Evolutionary conservation across 1,284 basidiomycete species (phyloP), one percentile per base, ranked within the genome.

Genomic region (Fomitopsis schrenkii): DNA sequence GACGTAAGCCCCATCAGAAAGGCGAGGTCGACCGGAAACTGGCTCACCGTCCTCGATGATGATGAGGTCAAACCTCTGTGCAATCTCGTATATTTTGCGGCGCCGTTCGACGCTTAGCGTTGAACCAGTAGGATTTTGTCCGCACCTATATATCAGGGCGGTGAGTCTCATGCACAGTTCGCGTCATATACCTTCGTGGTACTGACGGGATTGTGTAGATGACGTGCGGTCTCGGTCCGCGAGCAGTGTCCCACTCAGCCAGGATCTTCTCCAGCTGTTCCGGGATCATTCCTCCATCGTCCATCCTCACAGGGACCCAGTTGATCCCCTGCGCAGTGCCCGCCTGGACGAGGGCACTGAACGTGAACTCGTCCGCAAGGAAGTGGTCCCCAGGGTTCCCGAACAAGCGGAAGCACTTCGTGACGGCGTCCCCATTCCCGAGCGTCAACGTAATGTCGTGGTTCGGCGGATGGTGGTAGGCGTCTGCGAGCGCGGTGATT

Each of bases 51-150:
- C 74, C 63, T 79, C 78, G 60, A 76, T 72, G 67, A 80, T 80
- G 58, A 81, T 72, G 12, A 82, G 57, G 66, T 82, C 79, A 66
- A 74, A 77, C 40, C 75, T 74, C 60, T 75, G 75, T 0, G 74
- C 72, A 22, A 82, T 71, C 42, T 68, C 71, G 66, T 81, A 82
- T 45, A 81, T 79, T 45, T 71, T 68, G 57, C 71, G 70, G 50
- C 79, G 75, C 38, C 80, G 71, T 59, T 76, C 75, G 10, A 73
- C 48, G 36, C 72, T 74, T 54, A 78, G 67, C 6, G 77, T 77
- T 19, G 75, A 73, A 9, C 80, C 80, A 0, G 80, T 79, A 1
- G 80, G 80, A 64, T 82, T 82, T 70, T 81, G 79, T 3, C 76
- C 76, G 41, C 75, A 76, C 28, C 76, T 77, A 30, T 38, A 6